Evolutionary conservation across 148 eudicot species (phyloP), one percentile per base, ranked within the genome.

Genomic region (Salicornia ramosissima): DNA sequence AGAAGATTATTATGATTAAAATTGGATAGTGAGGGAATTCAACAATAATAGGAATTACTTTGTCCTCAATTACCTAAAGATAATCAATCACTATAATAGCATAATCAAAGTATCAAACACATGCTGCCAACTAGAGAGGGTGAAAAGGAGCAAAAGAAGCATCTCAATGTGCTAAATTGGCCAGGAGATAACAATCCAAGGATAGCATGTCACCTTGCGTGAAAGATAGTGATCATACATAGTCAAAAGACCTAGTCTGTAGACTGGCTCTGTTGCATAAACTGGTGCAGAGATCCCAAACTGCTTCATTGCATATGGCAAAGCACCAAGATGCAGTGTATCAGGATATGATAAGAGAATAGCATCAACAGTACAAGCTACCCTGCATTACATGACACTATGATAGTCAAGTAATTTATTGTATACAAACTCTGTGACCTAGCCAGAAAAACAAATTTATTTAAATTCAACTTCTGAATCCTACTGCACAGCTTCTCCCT

Each of bases 191-290:
- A 50, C 30, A 18, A 56, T 56, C 39, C 45, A 25, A 21, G 10
- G 57, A 70, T 30, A 66, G 68, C 60, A 49, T 50, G 76, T 82
- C 81, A 93, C 98, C 96, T 90, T 93, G 64, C 90, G 85, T 10
- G 98, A 90, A 58, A 90, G 83, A 80, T 85, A 93, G 65, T 93
- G 95, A 83, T 93, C 98, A 51, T 90, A 93, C 98, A 93, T 88
- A 70, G 95, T 88, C 70, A 93, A 74, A 14, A 90, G 82, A 54
- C 96, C 98, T 80, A 92, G 79, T 79, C 98, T 86, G 78, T 76
- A 83, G 28, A 92, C 98, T 46, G 98, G 98, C 78, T 88, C 98
- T 5, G 98, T 92, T 26, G 98, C 80, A 80, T 82, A 92, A 80
- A 92, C 80, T 22, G 96, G 94, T 53, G 90, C 94, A 60, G 84